Conservation (phyloP, 176 grass and related monocot genomes). For the Oryza longistaminata region DNA sequence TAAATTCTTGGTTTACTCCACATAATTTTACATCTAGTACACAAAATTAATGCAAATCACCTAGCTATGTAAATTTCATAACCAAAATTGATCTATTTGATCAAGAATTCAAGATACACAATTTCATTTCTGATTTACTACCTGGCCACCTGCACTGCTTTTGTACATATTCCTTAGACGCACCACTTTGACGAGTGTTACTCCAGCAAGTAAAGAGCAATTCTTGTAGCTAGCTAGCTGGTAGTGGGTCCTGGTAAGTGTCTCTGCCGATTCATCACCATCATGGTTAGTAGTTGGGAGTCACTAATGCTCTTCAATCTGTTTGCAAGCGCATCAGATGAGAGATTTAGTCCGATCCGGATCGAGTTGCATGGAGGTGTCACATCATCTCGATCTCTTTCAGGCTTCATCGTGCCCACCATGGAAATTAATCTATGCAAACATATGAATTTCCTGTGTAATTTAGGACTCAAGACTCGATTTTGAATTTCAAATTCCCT, state of each 20-base stretch:
- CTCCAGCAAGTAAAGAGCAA: conserved; percentile 25
- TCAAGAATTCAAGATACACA: conserved; percentile 4
- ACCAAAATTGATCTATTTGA: neutral
- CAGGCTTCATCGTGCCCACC: neutral
- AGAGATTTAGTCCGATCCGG: conserved; percentile 20
- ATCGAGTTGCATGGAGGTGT: conserved; percentile 39
- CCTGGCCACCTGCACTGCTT: neutral
- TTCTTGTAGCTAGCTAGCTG: conserved; percentile 20
- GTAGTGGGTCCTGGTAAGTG: conserved; percentile 40
- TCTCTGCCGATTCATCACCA: conserved; percentile 25
- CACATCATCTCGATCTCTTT: conserved; percentile 39
- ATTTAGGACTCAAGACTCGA: neutral
- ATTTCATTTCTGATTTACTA: neutral
- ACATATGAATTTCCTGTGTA: neutral
- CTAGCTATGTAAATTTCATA: neutral
- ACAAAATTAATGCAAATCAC: neutral
- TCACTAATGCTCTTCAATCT: conserved; percentile 34
- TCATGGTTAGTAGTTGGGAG: conserved; percentile 43
- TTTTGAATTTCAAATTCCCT: neutral
- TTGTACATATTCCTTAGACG: conserved; percentile 9
- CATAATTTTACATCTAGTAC: conserved; percentile 22
- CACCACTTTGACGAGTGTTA: conserved; percentile 41
- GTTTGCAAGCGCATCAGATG: conserved; percentile 5
- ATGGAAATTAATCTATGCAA: neutral
- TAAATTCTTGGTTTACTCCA: conserved; percentile 3